Conservation (phyloP, 768 basidiomycete species). For the Tylopilus sp. region DNA sequence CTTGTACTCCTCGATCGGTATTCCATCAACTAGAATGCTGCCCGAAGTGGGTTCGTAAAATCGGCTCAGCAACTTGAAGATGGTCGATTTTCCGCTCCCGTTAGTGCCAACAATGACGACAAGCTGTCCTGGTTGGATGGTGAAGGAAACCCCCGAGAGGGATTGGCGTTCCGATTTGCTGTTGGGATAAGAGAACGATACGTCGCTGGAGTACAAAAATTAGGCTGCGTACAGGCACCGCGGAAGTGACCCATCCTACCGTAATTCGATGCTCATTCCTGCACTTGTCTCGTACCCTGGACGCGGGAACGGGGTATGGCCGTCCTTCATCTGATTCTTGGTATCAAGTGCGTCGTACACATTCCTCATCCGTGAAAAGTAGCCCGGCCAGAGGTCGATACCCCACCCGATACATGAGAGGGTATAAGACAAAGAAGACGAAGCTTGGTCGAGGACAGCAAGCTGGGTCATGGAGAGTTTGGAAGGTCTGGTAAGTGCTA, state of each 20-base stretch:
- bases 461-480: conserved; percentile 29
- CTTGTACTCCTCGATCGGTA: conserved; percentile 32
- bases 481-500: conserved; percentile 25
- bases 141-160: conserved; percentile 28
- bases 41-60: conserved; percentile 34
- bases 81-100: conserved; percentile 34
- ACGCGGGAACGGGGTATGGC: conserved; percentile 23
- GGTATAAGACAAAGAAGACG: conserved; percentile 21
- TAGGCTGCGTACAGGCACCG: neutral
- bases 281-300: conserved; percentile 6
- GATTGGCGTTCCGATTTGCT: conserved; percentile 23
- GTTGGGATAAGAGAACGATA: conserved; percentile 52
- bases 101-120: conserved; percentile 36
- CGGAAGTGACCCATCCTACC: conserved; percentile 4
- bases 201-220: conserved; percentile 36
- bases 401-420: conserved; percentile 13
- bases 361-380: conserved; percentile 19
- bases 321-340: conserved; percentile 27
- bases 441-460: conserved; percentile 28
- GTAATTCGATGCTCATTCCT: conserved; percentile 19
- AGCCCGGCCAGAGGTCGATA: conserved; percentile 8
- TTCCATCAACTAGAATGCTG: conserved; percentile 38
- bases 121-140: conserved; percentile 30
- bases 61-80: conserved; percentile 41
- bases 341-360: conserved; percentile 22